Percentiles rank a stretch among this genome's conserved stretches.
phyloP scores from a whole-genome alignment of 148 eudicot genomes.

The Dysphania ambrosioides region DNA sequence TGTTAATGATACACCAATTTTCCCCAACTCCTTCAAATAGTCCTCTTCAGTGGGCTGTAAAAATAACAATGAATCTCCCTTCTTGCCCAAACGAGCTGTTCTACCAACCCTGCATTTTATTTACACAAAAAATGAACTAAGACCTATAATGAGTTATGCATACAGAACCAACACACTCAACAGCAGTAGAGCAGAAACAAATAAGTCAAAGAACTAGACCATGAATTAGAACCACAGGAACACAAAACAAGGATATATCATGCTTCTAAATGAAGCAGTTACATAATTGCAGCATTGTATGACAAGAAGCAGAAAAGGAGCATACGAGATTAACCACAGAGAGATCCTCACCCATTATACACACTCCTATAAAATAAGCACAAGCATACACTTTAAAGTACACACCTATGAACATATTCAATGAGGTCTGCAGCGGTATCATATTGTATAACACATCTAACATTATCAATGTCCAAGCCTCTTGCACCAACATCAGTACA shows the following conservation, averaged over 20 bases:
- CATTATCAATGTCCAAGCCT: slow-evolving; percentile 94
- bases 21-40: slow-evolving; percentile 72
- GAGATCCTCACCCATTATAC: background rate
- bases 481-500: slow-evolving; percentile 94
- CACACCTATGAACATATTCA: slow-evolving; percentile 95
- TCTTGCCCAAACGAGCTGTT: slow-evolving; percentile 96
- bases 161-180: slow-evolving; percentile 8
- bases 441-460: slow-evolving; percentile 90
- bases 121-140: background rate
- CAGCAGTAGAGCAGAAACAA: background rate
- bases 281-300: slow-evolving; percentile 1
- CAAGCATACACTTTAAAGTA: background rate
- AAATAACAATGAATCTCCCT: slow-evolving; percentile 84
- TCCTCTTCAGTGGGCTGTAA: slow-evolving; percentile 80
- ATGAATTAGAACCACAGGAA: background rate
- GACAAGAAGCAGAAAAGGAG: background rate
- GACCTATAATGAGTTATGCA: background rate
- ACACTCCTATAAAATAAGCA: background rate
- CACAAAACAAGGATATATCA: background rate
- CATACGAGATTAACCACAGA: background rate
- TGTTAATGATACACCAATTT: slow-evolving; percentile 64
- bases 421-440: slow-evolving; percentile 98
- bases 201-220: background rate
- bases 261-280: background rate
- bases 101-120: slow-evolving; percentile 67